A percentile compares a stretch with the other conserved stretches of the same genome.
Evolutionary conservation across 2,329 filamentous ascomycete species (phyloP).

Genomic region (Onygenales sp.): DNA sequence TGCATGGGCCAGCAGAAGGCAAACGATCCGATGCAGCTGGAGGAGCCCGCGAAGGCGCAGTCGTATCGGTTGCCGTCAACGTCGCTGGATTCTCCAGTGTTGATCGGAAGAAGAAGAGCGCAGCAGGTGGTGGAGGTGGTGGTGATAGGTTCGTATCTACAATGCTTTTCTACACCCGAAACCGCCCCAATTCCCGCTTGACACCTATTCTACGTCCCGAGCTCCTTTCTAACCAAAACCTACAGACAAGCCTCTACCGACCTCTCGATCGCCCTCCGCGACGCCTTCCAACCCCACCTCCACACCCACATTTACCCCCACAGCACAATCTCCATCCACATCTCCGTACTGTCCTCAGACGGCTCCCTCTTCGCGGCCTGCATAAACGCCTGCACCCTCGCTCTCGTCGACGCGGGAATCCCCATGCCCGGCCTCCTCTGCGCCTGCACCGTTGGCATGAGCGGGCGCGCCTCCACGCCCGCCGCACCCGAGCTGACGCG

Average conservation of each 20-base stretch:
- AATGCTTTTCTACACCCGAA: not conserved
- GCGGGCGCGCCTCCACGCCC: slow-evolving; percentile 37
- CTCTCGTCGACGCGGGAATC: slow-evolving; percentile 86
- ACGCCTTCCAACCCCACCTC: slow-evolving; percentile 66
- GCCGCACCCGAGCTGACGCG: slow-evolving; percentile 16
- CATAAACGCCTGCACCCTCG: slow-evolving; percentile 83
- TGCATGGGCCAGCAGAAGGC: slow-evolving; percentile 73
- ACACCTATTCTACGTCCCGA: not conserved
- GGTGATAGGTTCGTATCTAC: slow-evolving; percentile 61
- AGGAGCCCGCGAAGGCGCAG: slow-evolving; percentile 45
- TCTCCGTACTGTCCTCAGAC: slow-evolving; percentile 84
- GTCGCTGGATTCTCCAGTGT: slow-evolving; percentile 82
- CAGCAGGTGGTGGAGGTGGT: slow-evolving; percentile 41
- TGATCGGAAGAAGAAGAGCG: slow-evolving; percentile 59
- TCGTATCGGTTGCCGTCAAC: slow-evolving; percentile 71
- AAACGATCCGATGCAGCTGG: slow-evolving; percentile 40
- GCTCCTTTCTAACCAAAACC: not conserved
- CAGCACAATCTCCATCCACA: slow-evolving; percentile 68
- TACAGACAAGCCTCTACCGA: slow-evolving; percentile 56
- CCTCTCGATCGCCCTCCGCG: slow-evolving; percentile 57
- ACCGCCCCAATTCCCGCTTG: not conserved
- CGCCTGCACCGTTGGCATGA: slow-evolving; percentile 73
- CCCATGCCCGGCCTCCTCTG: slow-evolving; percentile 90
- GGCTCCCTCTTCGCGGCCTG: slow-evolving; percentile 83
- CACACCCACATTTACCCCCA: slow-evolving; percentile 86